These are phyloP conservation scores for Teunomyces lycoperdinae DNA, from an alignment of 805 yeast species.

Conservation along the genomic window DNA sequence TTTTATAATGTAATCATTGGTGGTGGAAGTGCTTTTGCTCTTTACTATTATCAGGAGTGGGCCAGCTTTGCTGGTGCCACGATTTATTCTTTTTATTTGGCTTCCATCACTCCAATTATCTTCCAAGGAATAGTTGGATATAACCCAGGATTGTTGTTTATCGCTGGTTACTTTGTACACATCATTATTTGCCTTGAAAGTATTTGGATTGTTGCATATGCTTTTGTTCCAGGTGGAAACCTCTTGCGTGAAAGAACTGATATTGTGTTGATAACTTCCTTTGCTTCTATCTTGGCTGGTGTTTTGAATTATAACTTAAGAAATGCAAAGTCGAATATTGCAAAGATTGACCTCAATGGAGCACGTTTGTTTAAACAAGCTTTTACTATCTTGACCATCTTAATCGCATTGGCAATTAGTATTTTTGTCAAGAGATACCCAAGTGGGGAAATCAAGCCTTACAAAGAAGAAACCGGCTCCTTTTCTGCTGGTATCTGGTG, in stretches of 20 bases:
- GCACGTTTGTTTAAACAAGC: constrained; percentile 19
- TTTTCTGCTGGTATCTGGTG: constrained; percentile 98
- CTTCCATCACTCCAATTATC: constrained; percentile 57
- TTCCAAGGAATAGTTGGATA: constrained; percentile 56
- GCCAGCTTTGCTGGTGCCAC: constrained; percentile 72
- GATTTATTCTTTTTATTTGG: constrained; percentile 56
- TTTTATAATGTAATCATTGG: constrained; percentile 41
- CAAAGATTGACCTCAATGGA: constrained; percentile 18
- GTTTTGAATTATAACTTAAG: constrained; percentile 37
- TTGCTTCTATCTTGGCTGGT: constrained; percentile 52
- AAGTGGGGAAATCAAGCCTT: constrained; percentile 62
- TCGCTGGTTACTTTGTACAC: constrained; percentile 46
- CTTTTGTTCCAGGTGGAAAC: constrained; percentile 95
- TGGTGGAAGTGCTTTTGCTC: constrained; percentile 46
- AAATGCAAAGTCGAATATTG: constrained; percentile 17
- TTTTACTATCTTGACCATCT: constrained; percentile 35
- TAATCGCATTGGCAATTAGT: constrained; percentile 53
- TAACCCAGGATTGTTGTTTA: constrained; percentile 54
- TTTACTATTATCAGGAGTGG: constrained; percentile 64
- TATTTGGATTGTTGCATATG: constrained; percentile 97
- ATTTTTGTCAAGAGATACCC: constrained; percentile 56
- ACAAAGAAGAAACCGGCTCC: constrained; percentile 50
- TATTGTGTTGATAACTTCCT: constrained; percentile 59
- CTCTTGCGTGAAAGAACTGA: constrained; percentile 86
- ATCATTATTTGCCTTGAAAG: constrained; percentile 68